Conservation (phyloP, 2,329 filamentous ascomycete species). For the Stemphylium vesicarium region DNA sequence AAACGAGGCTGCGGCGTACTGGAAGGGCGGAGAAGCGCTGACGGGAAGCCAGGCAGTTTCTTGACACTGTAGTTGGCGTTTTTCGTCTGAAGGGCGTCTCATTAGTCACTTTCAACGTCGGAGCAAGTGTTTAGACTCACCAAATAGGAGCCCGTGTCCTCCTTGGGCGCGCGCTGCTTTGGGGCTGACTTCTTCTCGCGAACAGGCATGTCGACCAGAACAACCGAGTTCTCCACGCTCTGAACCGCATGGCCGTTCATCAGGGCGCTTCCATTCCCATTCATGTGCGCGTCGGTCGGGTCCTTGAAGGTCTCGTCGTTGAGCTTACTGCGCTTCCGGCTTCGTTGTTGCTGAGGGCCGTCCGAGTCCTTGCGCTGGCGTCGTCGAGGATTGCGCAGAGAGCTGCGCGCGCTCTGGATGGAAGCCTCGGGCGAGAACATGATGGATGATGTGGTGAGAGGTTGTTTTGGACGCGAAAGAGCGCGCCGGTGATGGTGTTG, state of each 20-base stretch:
- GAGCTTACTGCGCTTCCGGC: slow-evolving; percentile 56
- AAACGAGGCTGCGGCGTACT: slow-evolving; percentile 58
- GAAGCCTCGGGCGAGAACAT: slow-evolving; percentile 52
- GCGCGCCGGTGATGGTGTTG: slow-evolving; percentile 34
- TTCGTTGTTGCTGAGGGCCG: slow-evolving; percentile 50
- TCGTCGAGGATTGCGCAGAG: slow-evolving; percentile 54
- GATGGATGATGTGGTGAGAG: slow-evolving; percentile 15
- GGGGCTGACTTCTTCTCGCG: slow-evolving; percentile 48
- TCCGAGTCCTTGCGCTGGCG: slow-evolving; percentile 55
- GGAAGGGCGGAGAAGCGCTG: slow-evolving; percentile 71
- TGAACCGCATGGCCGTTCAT: slow-evolving; percentile 44
- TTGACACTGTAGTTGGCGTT: slow-evolving; percentile 85
- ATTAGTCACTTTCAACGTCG: slow-evolving; percentile 7
- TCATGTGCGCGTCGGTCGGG: slow-evolving; percentile 32
- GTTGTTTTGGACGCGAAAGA: slow-evolving; percentile 36
- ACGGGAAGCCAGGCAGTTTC: slow-evolving; percentile 82
- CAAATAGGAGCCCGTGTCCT: slow-evolving; percentile 70
- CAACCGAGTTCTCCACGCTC: slow-evolving; percentile 37
- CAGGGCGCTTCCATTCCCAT: slow-evolving; percentile 40
- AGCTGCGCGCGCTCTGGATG: slow-evolving; percentile 45
- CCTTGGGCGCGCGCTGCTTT: slow-evolving; percentile 68
- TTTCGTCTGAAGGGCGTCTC: slow-evolving; percentile 65
- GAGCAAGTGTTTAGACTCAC: slow-evolving; percentile 52
- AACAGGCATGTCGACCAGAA: slow-evolving; percentile 48
- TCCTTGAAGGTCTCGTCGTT: slow-evolving; percentile 50